Percentiles rank a stretch among this genome's conserved stretches.
These are phyloP conservation scores for Fraxinus nigra DNA, from an alignment of 305 asterid species.

Conservation along the genomic window DNA sequence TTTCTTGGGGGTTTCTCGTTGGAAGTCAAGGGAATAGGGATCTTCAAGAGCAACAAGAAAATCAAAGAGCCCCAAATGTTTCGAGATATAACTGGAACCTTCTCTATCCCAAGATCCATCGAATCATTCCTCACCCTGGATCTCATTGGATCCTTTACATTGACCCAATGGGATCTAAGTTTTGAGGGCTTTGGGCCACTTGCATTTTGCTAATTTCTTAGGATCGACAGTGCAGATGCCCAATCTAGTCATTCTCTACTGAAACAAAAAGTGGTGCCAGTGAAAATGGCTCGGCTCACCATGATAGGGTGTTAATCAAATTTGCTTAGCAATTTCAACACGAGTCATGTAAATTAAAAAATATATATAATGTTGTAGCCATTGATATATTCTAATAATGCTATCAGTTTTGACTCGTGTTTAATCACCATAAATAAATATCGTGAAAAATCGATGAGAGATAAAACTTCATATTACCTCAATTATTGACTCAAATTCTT, in stretches of 20 bases:
- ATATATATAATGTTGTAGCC: no score
- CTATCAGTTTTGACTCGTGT: not conserved
- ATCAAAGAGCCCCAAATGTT: conserved; percentile 21
- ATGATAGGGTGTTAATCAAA: conserved; percentile 9
- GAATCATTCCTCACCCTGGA: not conserved
- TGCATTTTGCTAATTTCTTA: conserved; percentile 20
- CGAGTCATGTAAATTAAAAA: no score
- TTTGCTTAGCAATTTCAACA: no score
- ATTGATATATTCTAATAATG: not conserved
- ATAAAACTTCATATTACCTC: not conserved
- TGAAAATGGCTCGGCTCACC: conserved; percentile 10
- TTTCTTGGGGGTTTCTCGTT: conserved; percentile 23
- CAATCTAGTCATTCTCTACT: conserved; percentile 8
- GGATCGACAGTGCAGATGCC: conserved; percentile 20
- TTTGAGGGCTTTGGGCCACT: conserved; percentile 6
- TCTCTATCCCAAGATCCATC: not conserved
- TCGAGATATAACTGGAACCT: not conserved
- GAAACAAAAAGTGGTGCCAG: conserved; percentile 7
- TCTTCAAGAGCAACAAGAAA: conserved; percentile 16
- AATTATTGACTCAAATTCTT: no score
- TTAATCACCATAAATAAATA: no score
- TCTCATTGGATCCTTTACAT: conserved; percentile 5
- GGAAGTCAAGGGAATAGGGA: conserved; percentile 22
- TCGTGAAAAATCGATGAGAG: not conserved
- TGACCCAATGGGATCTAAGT: not conserved